phyloP scores from a whole-genome alignment of 768 basidiomycete species.

The Hygrophoropsis aurantiaca region DNA sequence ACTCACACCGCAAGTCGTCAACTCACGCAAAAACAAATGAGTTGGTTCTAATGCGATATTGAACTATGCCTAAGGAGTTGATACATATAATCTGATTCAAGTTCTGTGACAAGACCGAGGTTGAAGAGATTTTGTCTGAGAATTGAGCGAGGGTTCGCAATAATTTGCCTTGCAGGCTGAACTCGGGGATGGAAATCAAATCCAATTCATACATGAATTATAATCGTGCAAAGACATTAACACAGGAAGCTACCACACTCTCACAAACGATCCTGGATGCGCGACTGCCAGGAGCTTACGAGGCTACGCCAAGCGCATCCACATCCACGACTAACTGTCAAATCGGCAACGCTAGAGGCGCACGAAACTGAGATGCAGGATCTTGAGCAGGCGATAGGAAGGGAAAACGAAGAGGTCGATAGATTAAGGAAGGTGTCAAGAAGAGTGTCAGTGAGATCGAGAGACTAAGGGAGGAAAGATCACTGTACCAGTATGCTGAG shows the following conservation, averaged over 20 bases:
- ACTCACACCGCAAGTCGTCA: too few relatives aligned
- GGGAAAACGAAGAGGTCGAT: conserved; percentile 49
- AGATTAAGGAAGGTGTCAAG: conserved; percentile 64
- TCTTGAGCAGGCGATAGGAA: conserved; percentile 65
- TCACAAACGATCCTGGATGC: conserved; percentile 82
- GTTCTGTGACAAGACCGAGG: too few relatives aligned
- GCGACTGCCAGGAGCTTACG: conserved; percentile 71
- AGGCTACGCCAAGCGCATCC: conserved; percentile 82
- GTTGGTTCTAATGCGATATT: too few relatives aligned
- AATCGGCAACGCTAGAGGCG: conserved; percentile 69
- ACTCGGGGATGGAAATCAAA: background rate
- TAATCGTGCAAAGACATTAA: conserved; percentile 49
- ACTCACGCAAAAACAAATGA: too few relatives aligned
- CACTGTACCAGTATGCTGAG: too few relatives aligned
- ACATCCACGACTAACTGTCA: conserved; percentile 74
- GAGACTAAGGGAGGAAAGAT: conserved; percentile 52
- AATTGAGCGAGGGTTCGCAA: too few relatives aligned
- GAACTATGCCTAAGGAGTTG: too few relatives aligned
- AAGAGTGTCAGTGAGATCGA: conserved; percentile 55
- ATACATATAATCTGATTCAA: too few relatives aligned
- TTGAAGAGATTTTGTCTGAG: too few relatives aligned
- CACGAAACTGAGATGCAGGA: conserved; percentile 81
- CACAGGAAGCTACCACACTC: conserved; percentile 55
- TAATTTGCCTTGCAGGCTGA: background rate
- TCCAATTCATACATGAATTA: conserved; percentile 46